Base-by-base conservation (phyloP, 352 stramenopile genomes). In the Phytopythium aichiense region DNA sequence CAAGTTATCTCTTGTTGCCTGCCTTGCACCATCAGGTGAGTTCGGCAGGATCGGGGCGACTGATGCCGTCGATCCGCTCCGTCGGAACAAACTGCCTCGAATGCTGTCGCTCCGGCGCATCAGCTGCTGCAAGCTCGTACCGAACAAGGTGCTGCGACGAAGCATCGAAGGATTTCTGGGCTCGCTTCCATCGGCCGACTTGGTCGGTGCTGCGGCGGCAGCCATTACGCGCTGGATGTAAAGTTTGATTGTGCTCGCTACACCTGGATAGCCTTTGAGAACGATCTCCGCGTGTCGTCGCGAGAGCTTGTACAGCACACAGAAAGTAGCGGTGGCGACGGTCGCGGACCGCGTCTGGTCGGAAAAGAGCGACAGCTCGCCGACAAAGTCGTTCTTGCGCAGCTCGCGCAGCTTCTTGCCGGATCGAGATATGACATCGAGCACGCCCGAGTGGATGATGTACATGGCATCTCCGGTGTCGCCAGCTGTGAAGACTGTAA, bases 401-500 rank as follows among this genome's bases (percentile, higher is more conserved):
- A 85, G 64, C 49, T 85, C 76, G 18, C 76, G 68, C 0, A 85
- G 64, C 51, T 76, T 77, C 37, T 64, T 66, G 57, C 67, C 61
- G n/a, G 79, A 72, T n/a, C 18, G 18, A 4, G 53, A 58, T 1
- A 79, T 7, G 54, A 85, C 76, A 30, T 77, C 60, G 8, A 85
- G 64, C 5, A 78, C 59, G 1, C 76, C 76, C 0, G 71, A 72
- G 43, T 72, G 70, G n/a, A 84, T 72, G 51, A 87, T 69, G 42
- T 83, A 84, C 77, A 87, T 84, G 18, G 66, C 73, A 56, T 84
- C 75, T 5, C 75, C 73, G 46, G 69, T 56, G 25, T 83, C 74
- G 2, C 72, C 66, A 30, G 57, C 68, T 20, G 57, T 48, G 52
- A 79, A 86, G 6, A 86, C 63, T 1, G 65, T 72, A 22, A 56